Evolutionary conservation across 306 rosid genomes (phyloP), one percentile per base, ranked within the genome.

Genomic region (Abrus pulchellus): DNA sequence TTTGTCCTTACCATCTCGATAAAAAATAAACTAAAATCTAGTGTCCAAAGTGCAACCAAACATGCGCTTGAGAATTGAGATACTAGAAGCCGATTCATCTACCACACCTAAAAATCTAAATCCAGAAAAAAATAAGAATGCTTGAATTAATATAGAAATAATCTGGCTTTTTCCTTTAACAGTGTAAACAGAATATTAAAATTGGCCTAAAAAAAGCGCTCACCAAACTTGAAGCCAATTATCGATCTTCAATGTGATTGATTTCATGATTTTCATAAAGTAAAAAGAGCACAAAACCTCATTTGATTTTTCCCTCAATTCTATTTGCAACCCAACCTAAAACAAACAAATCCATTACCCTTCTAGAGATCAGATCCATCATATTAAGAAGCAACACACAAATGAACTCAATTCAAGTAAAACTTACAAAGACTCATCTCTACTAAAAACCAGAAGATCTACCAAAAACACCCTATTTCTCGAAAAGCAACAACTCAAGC

Each of bases 331-430:
- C 12, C 54, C 54, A 65, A 44, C 44, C 56, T 8, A 20, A 83
- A 72, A 27, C 48, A 14, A 82, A 66, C 44, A 75, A 82, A 55
- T 27, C 36, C 32, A 47, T 57, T 52, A 45, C 27, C 65, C 55
- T 45, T 44, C 32, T 52, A 62, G 30, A 47, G 40, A 65, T 61
- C 83, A 78, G 56, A 66, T 66, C 83, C 66, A 40, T 13, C 32
- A 61, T n/a, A 65, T 29, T 53, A 45, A 78, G 49, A 53, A 29
- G 8, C 6, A 64, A 14, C 1, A 62, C 44, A 56, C 40, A 50
- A 72, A 71, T 2, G 48, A 72, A 49, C n/a, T 8, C 76, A 83
- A 74, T 48, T 56, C 53, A 45, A n/a, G 29, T 33, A 28, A 20
- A 76, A 53, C 8, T 10, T 1, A 62, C 32, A 41, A 12, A 64